Evolutionary conservation across 139 green algal genomes (phyloP).

Genomic region (Diplosphaera chodatii): DNA sequence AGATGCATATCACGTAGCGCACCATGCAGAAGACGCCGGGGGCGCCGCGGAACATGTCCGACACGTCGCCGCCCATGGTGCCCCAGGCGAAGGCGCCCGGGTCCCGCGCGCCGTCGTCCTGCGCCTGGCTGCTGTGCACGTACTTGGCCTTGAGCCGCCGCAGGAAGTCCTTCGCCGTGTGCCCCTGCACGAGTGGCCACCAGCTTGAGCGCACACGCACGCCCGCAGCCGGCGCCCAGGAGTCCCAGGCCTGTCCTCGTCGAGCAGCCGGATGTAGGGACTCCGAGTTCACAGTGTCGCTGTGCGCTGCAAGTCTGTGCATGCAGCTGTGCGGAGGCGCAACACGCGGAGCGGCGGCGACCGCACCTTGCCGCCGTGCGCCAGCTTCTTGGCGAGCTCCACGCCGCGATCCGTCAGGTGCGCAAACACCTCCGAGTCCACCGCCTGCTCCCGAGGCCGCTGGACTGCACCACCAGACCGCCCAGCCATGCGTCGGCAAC

Average conservation of each 20-base stretch:
- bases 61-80: constrained; percentile 19
- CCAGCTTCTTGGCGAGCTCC: constrained; percentile 26
- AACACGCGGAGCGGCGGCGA: background rate
- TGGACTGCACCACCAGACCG: constrained; percentile 21
- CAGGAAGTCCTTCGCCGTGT: constrained; percentile 22
- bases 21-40: constrained; percentile 42
- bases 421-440: constrained; percentile 50
- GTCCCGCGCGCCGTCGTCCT: constrained; percentile 18
- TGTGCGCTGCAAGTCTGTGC: background rate
- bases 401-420: constrained; percentile 29
- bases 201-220: too few relatives aligned
- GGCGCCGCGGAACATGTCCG: constrained; percentile 19
- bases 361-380: constrained; percentile 7
- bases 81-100: constrained; percentile 53
- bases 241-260: too few relatives aligned
- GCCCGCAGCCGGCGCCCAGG: too few relatives aligned
- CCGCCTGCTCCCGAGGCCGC: constrained; percentile 45
- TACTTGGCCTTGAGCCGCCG: constrained; percentile 25
- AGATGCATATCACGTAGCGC: background rate
- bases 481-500: too few relatives aligned
- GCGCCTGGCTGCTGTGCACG: constrained; percentile 19
- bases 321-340: background rate
- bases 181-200: background rate
- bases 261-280: too few relatives aligned
- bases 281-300: too few relatives aligned